Evolutionary conservation across 306 rosid genomes (phyloP).

Genomic region (Ormosia semicastrata): DNA sequence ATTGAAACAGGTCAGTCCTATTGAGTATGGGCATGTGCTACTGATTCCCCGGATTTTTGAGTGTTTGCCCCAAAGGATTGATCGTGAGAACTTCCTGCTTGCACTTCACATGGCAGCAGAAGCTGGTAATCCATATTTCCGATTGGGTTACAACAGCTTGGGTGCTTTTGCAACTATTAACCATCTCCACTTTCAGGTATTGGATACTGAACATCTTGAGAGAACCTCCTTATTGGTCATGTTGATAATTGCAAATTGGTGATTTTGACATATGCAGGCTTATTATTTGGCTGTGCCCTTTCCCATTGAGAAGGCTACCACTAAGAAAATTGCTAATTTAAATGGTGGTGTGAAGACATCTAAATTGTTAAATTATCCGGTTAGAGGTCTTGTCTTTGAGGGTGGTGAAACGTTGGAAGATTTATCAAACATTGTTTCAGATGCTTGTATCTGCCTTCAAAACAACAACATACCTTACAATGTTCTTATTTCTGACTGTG

Average conservation of each 20-base stretch:
- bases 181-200: slow-evolving; percentile 97
- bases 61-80: slow-evolving; percentile 87
- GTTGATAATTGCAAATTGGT: background rate
- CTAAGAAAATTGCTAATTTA: slow-evolving; percentile 54
- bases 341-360: slow-evolving; percentile 65
- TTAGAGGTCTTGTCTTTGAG: slow-evolving; percentile 83
- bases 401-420: slow-evolving; percentile 64
- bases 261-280: slow-evolving; percentile 53
- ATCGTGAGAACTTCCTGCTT: slow-evolving; percentile 71
- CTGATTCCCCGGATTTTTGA: slow-evolving; percentile 79
- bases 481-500: slow-evolving; percentile 79
- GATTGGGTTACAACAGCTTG: slow-evolving; percentile 92
- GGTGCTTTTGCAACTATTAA: slow-evolving; percentile 99
- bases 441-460: slow-evolving; percentile 86
- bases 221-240: background rate
- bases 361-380: slow-evolving; percentile 70
- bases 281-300: slow-evolving; percentile 82
- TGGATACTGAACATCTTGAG: background rate
- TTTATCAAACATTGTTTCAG: slow-evolving; percentile 69
- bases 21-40: slow-evolving; percentile 91
- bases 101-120: slow-evolving; percentile 87
- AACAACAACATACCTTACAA: slow-evolving; percentile 83
- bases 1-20: slow-evolving; percentile 85
- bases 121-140: slow-evolving; percentile 73
- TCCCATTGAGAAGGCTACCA: slow-evolving; percentile 91